phyloP scores from a whole-genome alignment of 768 basidiomycete genomes.

The Paxillus involutus region DNA sequence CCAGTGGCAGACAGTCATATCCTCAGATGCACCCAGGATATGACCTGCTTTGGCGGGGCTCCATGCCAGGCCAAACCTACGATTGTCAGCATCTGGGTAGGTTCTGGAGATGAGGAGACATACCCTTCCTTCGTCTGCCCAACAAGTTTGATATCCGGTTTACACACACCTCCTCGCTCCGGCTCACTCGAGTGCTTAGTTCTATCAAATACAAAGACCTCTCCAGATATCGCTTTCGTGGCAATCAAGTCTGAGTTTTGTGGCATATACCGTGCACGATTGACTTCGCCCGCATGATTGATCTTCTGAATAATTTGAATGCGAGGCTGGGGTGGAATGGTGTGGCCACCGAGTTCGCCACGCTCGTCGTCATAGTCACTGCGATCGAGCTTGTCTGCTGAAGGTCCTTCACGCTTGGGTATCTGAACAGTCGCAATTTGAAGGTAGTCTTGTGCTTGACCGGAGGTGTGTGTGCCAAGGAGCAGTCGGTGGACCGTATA shows the following conservation, averaged over 20 bases:
- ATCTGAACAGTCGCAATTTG: constrained; percentile 95
- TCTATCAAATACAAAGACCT: constrained; percentile 93
- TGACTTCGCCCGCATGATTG: constrained; percentile 94
- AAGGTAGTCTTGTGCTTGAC: constrained; percentile 90
- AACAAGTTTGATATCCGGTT: constrained; percentile 86
- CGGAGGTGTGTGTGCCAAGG: constrained; percentile 96
- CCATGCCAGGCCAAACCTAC: constrained; percentile 94
- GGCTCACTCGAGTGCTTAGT: constrained; percentile 97
- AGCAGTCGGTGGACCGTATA: constrained; percentile 94
- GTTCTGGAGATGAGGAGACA: constrained; percentile 26
- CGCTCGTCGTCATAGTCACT: constrained; percentile 87
- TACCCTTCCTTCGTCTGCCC: constrained; percentile 95
- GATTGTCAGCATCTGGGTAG: constrained; percentile 5
- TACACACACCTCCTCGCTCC: constrained; percentile 78
- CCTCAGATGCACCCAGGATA: constrained; percentile 90
- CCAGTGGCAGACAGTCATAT: constrained; percentile 96
- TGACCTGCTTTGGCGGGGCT: constrained; percentile 81
- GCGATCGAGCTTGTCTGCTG: constrained; percentile 76
- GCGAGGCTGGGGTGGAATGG: constrained; percentile 79
- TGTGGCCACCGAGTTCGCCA: constrained; percentile 93
- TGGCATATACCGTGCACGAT: constrained; percentile 98
- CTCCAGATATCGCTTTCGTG: constrained; percentile 89
- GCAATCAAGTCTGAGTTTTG: constrained; percentile 98
- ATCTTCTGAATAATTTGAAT: constrained; percentile 92
- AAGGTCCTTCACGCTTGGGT: constrained; percentile 73